Evolutionary conservation across 352 stramenopile species (phyloP).

Genomic region (Globisporangium paroecandrum): DNA sequence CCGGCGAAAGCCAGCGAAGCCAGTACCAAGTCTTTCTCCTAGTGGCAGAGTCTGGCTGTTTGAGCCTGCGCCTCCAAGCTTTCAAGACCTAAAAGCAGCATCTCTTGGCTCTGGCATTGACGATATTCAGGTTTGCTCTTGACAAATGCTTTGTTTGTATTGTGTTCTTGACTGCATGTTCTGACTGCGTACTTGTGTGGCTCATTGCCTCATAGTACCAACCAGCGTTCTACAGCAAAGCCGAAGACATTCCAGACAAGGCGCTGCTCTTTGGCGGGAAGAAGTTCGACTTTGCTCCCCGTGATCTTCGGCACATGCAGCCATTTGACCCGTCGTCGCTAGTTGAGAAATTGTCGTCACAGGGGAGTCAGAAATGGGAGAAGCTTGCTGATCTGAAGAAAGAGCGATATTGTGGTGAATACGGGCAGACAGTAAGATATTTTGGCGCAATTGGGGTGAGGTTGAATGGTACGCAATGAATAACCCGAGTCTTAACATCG

Average conservation of each 20-base stretch:
- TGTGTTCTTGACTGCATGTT: background rate
- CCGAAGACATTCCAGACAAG: conserved; percentile 64
- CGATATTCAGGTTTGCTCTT: conserved; percentile 33
- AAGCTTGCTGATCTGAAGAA: conserved; percentile 13
- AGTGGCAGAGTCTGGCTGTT: conserved; percentile 46
- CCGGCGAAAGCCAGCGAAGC: background rate
- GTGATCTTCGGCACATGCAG: conserved; percentile 29
- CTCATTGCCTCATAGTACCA: conserved; percentile 33
- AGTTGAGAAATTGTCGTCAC: conserved; percentile 7
- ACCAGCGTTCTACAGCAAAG: conserved; percentile 50
- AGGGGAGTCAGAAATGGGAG: conserved; percentile 5
- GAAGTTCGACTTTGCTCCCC: conserved; percentile 56
- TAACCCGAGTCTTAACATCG: background rate
- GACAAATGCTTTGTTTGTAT: background rate
- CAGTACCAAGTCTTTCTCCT: conserved; percentile 3
- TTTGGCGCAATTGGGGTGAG: background rate
- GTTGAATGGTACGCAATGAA: background rate
- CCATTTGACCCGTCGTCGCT: conserved; percentile 44
- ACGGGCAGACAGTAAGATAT: conserved; percentile 10
- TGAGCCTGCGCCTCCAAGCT: conserved; percentile 33
- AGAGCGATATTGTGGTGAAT: background rate
- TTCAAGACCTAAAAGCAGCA: conserved; percentile 40
- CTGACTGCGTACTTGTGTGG: background rate
- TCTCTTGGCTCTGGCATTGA: conserved; percentile 43
- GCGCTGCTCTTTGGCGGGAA: conserved; percentile 70